These are phyloP conservation scores for Chytriomyces sp. DNA, from an alignment of 192 early-diverging fungal species.

Conservation along the genomic window DNA sequence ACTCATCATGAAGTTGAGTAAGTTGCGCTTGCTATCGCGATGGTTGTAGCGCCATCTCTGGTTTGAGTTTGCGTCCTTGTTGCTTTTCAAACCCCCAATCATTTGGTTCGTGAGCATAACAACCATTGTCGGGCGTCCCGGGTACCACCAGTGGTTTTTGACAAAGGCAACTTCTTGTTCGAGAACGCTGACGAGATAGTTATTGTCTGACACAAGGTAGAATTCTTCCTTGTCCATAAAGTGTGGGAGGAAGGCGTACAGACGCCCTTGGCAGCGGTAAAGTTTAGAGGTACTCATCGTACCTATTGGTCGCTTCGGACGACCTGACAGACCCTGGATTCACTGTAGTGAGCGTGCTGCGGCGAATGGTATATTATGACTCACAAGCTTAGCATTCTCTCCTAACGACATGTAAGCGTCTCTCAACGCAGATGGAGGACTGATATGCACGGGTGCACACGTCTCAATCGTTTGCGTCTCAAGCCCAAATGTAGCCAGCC, in stretches of 20 bases:
- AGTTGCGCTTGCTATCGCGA: slow-evolving; percentile 56
- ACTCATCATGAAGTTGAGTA: slow-evolving; percentile 85
- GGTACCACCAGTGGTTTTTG: slow-evolving; percentile 67
- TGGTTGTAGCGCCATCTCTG: slow-evolving; percentile 42
- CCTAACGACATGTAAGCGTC: slow-evolving; percentile 78
- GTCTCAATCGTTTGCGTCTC: slow-evolving; percentile 79
- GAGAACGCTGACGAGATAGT: slow-evolving; percentile 76
- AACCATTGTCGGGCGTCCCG: slow-evolving; percentile 78
- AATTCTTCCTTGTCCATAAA: slow-evolving; percentile 88
- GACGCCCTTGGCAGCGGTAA: slow-evolving; percentile 78
- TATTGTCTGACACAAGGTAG: slow-evolving; percentile 84
- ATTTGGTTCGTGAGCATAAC: slow-evolving; percentile 77
- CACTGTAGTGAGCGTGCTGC: neutral
- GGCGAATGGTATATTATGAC: neutral
- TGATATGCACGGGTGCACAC: slow-evolving; percentile 69
- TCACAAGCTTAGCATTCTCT: slow-evolving; percentile 70
- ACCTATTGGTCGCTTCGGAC: slow-evolving; percentile 77
- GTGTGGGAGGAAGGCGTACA: slow-evolving; percentile 83
- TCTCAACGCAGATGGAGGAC: slow-evolving; percentile 70
- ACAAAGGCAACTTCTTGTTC: slow-evolving; percentile 78
- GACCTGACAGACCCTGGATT: slow-evolving; percentile 62
- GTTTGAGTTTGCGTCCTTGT: slow-evolving; percentile 23
- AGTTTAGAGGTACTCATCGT: slow-evolving; percentile 77
- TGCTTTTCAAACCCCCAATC: slow-evolving; percentile 63
- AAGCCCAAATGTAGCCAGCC: slow-evolving; percentile 71